A percentile compares a stretch with the other conserved stretches of the same genome.
Evolutionary conservation across 176 grass and related monocot genomes (phyloP).

Genomic region (Avena sativa): DNA sequence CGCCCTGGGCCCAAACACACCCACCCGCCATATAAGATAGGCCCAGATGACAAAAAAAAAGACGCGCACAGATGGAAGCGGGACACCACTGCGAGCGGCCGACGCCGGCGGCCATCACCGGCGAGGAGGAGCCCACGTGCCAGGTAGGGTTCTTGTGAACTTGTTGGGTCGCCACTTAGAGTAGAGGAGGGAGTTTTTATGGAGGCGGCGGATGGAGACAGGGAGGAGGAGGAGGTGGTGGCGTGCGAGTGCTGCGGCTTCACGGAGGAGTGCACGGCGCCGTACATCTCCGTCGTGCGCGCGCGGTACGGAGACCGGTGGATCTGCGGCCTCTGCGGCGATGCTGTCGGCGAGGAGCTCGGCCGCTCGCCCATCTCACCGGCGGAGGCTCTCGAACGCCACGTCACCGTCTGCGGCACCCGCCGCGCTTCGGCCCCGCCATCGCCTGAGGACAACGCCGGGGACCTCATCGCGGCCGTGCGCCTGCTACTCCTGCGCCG

Average conservation of each 20-base stretch:
- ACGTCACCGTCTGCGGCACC: conserved; percentile 48
- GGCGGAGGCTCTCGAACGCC: conserved; percentile 68
- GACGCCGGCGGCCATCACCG: neutral
- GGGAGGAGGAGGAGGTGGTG: conserved; percentile 35
- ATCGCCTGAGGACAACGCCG: conserved; percentile 51
- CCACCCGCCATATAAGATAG: conserved; percentile 25
- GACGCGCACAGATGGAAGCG: conserved; percentile 38
- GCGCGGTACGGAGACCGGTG: conserved; percentile 58
- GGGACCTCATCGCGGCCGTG: conserved; percentile 62
- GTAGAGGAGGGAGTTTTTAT: neutral
- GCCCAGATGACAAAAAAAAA: neutral
- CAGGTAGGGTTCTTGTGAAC: neutral
- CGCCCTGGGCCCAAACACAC: conserved; percentile 10
- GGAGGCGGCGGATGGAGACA: neutral
- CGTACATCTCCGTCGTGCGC: conserved; percentile 60
- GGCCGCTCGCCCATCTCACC: conserved; percentile 62
- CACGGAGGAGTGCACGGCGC: conserved; percentile 77
- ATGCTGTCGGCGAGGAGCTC: conserved; percentile 68
- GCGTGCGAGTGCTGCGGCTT: conserved; percentile 80
- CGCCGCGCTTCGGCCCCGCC: conserved; percentile 43
- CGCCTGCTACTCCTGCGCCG: conserved; percentile 60
- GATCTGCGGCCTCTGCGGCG: conserved; percentile 76
- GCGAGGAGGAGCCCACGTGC: neutral
- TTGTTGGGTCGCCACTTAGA: too few species aligned
- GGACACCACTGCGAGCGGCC: conserved; percentile 17